Conservation (phyloP, 2,329 filamentous ascomycete species). For the Fonsecaea pugnacius region DNA sequence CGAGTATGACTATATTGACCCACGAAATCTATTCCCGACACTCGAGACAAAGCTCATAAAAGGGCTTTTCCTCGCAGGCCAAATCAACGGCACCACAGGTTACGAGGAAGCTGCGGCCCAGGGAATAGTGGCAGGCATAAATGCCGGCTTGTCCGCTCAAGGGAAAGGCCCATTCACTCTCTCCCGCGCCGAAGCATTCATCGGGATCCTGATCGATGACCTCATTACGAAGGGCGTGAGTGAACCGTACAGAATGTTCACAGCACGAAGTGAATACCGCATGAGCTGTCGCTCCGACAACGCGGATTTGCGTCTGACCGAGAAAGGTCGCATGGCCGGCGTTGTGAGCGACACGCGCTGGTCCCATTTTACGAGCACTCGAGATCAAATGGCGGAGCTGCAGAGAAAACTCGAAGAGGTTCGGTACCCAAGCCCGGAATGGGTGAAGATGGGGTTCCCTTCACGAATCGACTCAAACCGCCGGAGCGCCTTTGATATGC, state of each 20-base stretch:
- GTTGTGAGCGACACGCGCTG: constrained; percentile 80
- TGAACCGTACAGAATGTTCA: constrained; percentile 99
- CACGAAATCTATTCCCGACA: constrained; percentile 81
- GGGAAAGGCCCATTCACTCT: constrained; percentile 69
- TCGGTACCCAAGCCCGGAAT: constrained; percentile 64
- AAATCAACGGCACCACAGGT: constrained; percentile 97
- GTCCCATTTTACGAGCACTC: constrained; percentile 68
- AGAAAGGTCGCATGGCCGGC: constrained; percentile 74
- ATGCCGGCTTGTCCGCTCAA: constrained; percentile 80
- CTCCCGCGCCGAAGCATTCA: constrained; percentile 86
- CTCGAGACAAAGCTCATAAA: constrained; percentile 91
- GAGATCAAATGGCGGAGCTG: constrained; percentile 69
- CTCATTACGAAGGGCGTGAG: constrained; percentile 95
- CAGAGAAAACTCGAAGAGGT: constrained; percentile 63
- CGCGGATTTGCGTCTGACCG: constrained; percentile 83
- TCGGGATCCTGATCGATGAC: constrained; percentile 98
- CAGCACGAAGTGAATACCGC: constrained; percentile 90
- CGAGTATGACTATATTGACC: constrained; percentile 98
- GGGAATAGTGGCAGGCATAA: constrained; percentile 88
- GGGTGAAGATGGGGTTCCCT: constrained; percentile 71
- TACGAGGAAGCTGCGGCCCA: constrained; percentile 98
- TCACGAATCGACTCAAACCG: constrained; percentile 68
- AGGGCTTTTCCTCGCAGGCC: constrained; percentile 88
- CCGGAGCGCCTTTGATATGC: constrained; percentile 77
- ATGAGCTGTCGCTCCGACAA: constrained; percentile 93